Base-by-base conservation (phyloP, 768 basidiomycete genomes). In the Calocybe cyanea region DNA sequence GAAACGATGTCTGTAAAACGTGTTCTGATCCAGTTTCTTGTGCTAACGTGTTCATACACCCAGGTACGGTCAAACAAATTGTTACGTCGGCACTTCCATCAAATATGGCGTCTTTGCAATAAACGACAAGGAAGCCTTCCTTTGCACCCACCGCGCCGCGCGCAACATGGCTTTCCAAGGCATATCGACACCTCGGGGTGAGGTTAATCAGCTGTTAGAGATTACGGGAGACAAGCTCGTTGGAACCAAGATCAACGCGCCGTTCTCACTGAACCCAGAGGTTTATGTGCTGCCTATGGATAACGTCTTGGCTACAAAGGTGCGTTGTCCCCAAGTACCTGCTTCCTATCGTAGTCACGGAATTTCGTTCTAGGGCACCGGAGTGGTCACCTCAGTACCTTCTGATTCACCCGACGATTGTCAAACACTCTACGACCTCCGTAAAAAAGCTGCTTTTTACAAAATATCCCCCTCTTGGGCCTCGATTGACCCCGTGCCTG, bases 211-310 rank as follows among this genome's bases (percentile, higher is more conserved):
- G 60, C 68, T 97, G 41, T 66, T 78, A 13, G 87, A 92, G 63
- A 71, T 98, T 45, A 80, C 81, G 31, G 96, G 96, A 7, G 65
- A 80, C 8, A 80, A 80, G 49, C 69, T 98, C 31, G 70, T 98
- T 45, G 96, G 96, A 3, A 87, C 93, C 17, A 91, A 81, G 59
- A 83, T 98, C 65, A 84, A 83, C 50, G 94, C 95, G 1, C 93
- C 95, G 0, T 83, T 89, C 51, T 79, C 83, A 18, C 56, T 92
- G 41, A 77, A 85, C 62, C 80, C 87, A 0, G 85, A 95, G 65
- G 89, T 97, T 20, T 93, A 93, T 58, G 91, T 99, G 37, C 67
- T 99, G 46, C 96, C 96, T n/a, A 99, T 99, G 96, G 96, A 99
- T 54, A 89, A 85, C 54, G 92, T 98, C 43, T 76, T 95, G 38